These are phyloP conservation scores for Naganishia cerealis DNA, from an alignment of 1,284 basidiomycete genomes.

Conservation along the genomic window DNA sequence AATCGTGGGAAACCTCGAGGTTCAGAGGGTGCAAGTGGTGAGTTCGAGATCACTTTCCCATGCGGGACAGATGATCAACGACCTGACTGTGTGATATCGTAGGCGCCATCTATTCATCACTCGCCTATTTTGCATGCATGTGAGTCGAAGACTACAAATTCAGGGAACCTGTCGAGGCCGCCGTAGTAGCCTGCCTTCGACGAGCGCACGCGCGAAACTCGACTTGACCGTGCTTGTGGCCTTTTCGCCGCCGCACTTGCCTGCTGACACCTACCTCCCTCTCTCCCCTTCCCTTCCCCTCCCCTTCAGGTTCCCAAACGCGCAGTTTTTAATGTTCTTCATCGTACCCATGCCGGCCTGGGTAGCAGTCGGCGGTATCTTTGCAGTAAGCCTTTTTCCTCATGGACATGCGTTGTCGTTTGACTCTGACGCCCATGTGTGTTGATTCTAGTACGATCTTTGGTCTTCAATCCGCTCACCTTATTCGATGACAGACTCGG, in stretches of 20 bases:
- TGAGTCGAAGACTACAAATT: too few species aligned
- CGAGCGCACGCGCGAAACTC: too few species aligned
- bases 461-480: constrained; percentile 59
- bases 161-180: too few species aligned
- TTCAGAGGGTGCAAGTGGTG: constrained; percentile 73
- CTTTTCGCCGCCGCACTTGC: too few species aligned
- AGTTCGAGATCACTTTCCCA: constrained; percentile 38
- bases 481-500: constrained; percentile 64
- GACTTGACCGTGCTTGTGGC: too few species aligned
- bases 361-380: constrained; percentile 71
- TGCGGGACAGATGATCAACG: constrained; percentile 25
- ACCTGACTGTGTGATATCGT: not conserved
- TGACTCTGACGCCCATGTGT: not conserved
- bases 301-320: constrained; percentile 58
- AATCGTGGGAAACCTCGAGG: constrained; percentile 50
- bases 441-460: constrained; percentile 59
- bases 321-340: constrained; percentile 75
- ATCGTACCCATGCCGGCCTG: constrained; percentile 82
- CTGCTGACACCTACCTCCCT: too few species aligned
- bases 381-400: constrained; percentile 54
- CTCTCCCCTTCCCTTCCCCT: too few species aligned
- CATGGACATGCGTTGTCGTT: not conserved
- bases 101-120: constrained; percentile 52
- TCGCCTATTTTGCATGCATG: constrained; percentile 70
- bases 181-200: too few species aligned